Base-by-base conservation (phyloP, 768 basidiomycete genomes). In the Boletus vinaceobasis region DNA sequence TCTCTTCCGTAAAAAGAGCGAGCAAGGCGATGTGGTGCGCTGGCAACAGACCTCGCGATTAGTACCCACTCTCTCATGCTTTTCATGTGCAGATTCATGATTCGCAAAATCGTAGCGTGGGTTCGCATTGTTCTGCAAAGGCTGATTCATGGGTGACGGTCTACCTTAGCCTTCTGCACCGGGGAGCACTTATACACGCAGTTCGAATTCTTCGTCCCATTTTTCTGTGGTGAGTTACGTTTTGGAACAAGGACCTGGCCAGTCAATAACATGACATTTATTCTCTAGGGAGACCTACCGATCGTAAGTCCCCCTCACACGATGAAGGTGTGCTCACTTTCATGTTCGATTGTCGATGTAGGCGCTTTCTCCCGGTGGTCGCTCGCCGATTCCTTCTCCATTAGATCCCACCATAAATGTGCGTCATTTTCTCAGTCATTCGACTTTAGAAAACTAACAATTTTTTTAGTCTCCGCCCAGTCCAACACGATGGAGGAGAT, bases 381-480 rank as follows among this genome's bases (percentile, higher is more conserved):
- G 6, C 32, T 32, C 19, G 1, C 31, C 13, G 7, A 13, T 19
- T 15, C 27, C 8, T 32, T 45, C 19, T n/a, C 19, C n/a, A 29
- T 19, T 31, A 9, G 11, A 13, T 19, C 7, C 29, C 21, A 7
- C 17, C 27, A 11, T 5, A 23, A 19, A 13, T 19, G 59, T 60
- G 26, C 13, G 58, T 45, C 11, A 13, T 8, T 19, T 21, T 13
- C 31, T 14, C 7, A 7, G 2, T 36, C 15, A 23, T 39, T 31
- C 3, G 7, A 33, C 13, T 6, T n/a, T 29, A 17, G 5, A 33
- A 10, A 11, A 17, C 42, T 35, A 21, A 54, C 27, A 9, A 6
- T 1, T n/a, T 13, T 33, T 32, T 50, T 36, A 59, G 60, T 29
- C 11, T n/a, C 5, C 21, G 21, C 52, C 43, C 9, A 62, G 59